Conservation (phyloP, 2,329 filamentous ascomycete genomes). For the Aureobasidium sp. region DNA sequence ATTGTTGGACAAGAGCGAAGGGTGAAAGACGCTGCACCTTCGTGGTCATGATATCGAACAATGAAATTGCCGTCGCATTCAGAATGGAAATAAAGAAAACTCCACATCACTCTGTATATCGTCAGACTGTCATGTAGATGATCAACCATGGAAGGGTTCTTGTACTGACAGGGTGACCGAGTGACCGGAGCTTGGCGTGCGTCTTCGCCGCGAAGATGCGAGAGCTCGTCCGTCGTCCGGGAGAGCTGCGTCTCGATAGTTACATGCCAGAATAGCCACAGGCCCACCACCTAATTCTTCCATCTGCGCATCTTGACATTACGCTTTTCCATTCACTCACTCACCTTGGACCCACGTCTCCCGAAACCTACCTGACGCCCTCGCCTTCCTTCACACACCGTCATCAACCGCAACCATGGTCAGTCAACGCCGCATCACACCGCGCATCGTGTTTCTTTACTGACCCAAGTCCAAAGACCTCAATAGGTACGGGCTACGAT, state of each 20-base stretch:
- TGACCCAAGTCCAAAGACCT: slow-evolving; percentile 58
- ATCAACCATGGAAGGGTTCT: neutral
- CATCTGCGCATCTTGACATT: neutral
- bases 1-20: neutral
- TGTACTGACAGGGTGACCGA: neutral
- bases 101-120: neutral
- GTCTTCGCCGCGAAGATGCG: neutral
- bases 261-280: slow-evolving; percentile 1
- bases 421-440: slow-evolving; percentile 6
- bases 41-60: neutral
- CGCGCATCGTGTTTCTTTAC: neutral
- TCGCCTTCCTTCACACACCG: slow-evolving; percentile 53
- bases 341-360: too few species aligned
- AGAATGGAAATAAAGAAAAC: neutral
- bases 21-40: neutral
- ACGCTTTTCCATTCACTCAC: neutral
- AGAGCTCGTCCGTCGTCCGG: slow-evolving; percentile 1
- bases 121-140: neutral
- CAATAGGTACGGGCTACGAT: slow-evolving; percentile 99
- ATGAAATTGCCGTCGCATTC: neutral
- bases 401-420: slow-evolving; percentile 18
- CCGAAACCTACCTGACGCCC: slow-evolving; percentile 81
- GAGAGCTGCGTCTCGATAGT: slow-evolving; percentile 14
- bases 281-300: slow-evolving; percentile 1
- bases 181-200: slow-evolving; percentile 8